Evolutionary conservation across 768 basidiomycete genomes (phyloP), one percentile per base, ranked within the genome.

Genomic region (Pleurotus djamor): DNA sequence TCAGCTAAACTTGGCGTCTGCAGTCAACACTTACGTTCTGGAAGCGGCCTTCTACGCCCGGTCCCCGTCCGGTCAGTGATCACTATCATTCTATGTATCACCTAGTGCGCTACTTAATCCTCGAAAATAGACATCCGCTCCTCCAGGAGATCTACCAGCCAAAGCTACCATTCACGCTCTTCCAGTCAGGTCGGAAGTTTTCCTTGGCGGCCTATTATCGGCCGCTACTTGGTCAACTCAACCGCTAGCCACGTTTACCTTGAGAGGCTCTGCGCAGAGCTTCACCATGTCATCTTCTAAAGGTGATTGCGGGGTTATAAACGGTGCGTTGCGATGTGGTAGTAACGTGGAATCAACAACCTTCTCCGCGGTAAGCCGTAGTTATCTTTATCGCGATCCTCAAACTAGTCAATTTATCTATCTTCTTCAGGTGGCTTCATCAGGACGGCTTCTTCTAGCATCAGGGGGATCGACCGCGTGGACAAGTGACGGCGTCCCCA

Each of bases 211-310:
- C 13, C 77, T 87, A 32, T 75, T 87, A 45, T 76, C 81, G 1
- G 66, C 64, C 5, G 86, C 83, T 21, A 86, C 83, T 12, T 86
- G 83, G 83, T 84, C 83, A 5, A 81, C 80, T 8, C 85, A 86
- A 67, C 85, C 84, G 7, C 73, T 80, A 21, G 84, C 83, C 10
- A 85, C 83, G 3, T 82, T 78, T 63, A 80, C 79, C 2, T 59
- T 83, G 28, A 74, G 78, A 8, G 82, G 83, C 33, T 71, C 75
- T 13, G 63, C 74, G 17, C 73, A 74, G 5, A 77, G 79, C 63
- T 85, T 86, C 71, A 85, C 82, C 8, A 73, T 87, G 73, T 74
- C 74, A 28, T 83, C 83, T 17, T 83, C 82, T 9, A 86, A 85
- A 68, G 86, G 86, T 12, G 72, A 67, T 54, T 87, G 85, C 65